phyloP scores from a whole-genome alignment of 2,329 filamentous ascomycete genomes.

The Ophiostoma himal-ulmi region DNA sequence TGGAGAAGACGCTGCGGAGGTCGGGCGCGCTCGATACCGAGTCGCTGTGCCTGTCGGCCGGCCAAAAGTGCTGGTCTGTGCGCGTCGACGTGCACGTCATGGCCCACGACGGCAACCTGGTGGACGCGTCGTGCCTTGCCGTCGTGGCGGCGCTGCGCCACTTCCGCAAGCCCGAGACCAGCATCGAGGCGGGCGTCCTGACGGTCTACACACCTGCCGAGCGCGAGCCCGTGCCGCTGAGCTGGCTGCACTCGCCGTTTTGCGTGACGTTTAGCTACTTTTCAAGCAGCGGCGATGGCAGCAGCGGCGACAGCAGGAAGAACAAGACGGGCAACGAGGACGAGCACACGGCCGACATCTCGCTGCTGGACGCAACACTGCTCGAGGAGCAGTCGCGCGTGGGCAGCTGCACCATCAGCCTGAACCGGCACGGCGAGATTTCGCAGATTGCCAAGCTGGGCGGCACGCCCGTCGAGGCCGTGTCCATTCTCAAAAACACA shows the following conservation, averaged over 20 bases:
- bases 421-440: constrained; percentile 85
- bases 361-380: constrained; percentile 65
- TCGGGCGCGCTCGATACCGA: constrained; percentile 92
- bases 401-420: constrained; percentile 70
- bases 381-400: constrained; percentile 72
- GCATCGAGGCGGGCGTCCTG: constrained; percentile 75
- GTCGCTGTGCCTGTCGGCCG: constrained; percentile 87
- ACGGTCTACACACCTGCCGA: constrained; percentile 80
- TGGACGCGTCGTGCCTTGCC: constrained; percentile 79
- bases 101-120: constrained; percentile 82
- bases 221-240: constrained; percentile 81
- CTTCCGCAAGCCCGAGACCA: constrained; percentile 84
- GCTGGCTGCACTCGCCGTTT: constrained; percentile 86
- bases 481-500: constrained; percentile 70
- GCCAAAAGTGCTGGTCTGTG: constrained; percentile 84
- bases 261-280: constrained; percentile 89
- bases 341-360: constrained; percentile 54
- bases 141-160: constrained; percentile 84
- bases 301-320: background rate
- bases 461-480: constrained; percentile 73
- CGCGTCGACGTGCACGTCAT: constrained; percentile 89
- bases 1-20: constrained; percentile 90
- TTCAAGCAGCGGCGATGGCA: constrained; percentile 19
- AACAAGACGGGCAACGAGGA: constrained; percentile 38
- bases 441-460: constrained; percentile 90